Conservation (phyloP, 75 land plant species). For the Cunninghamia lanceolata region DNA sequence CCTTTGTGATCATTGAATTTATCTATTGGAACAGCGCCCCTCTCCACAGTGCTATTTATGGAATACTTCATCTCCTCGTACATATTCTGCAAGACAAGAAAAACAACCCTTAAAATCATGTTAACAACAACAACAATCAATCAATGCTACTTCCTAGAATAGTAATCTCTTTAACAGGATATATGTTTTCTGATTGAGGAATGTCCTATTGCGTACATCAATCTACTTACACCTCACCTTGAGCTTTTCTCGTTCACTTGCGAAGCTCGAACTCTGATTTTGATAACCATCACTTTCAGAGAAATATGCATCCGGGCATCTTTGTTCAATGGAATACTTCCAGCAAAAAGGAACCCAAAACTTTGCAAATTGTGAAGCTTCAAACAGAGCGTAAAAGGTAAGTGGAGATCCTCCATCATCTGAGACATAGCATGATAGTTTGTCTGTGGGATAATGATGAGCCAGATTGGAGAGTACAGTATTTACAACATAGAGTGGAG, state of each 20-base stretch:
- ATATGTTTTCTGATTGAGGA: no score
- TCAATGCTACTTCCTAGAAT: background rate
- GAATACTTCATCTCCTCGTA: slow-evolving; percentile 16
- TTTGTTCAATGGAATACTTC: slow-evolving; percentile 28
- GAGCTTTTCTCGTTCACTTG: slow-evolving; percentile 2
- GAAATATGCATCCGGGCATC: slow-evolving; percentile 52
- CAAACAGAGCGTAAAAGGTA: slow-evolving; percentile 14
- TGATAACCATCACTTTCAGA: background rate
- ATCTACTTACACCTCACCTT: slow-evolving; percentile 18
- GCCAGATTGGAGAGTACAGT: slow-evolving; percentile 28
- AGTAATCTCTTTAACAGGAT: background rate
- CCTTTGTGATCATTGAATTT: slow-evolving; percentile 11
- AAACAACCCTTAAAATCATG: no score
- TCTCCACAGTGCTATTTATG: slow-evolving; percentile 5
- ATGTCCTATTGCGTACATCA: background rate
- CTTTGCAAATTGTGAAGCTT: slow-evolving; percentile 28
- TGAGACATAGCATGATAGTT: slow-evolving; percentile 19
- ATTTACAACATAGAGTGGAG: slow-evolving; percentile 30
- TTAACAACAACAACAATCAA: no score
- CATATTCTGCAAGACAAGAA: background rate
- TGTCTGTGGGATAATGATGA: slow-evolving; percentile 15
- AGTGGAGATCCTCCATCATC: slow-evolving; percentile 25
- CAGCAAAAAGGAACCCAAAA: slow-evolving; percentile 64
- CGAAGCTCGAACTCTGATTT: background rate
- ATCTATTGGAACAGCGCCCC: slow-evolving; percentile 13